phyloP scores from a whole-genome alignment of 2,329 filamentous ascomycete genomes.

The Claviceps pusilla region DNA sequence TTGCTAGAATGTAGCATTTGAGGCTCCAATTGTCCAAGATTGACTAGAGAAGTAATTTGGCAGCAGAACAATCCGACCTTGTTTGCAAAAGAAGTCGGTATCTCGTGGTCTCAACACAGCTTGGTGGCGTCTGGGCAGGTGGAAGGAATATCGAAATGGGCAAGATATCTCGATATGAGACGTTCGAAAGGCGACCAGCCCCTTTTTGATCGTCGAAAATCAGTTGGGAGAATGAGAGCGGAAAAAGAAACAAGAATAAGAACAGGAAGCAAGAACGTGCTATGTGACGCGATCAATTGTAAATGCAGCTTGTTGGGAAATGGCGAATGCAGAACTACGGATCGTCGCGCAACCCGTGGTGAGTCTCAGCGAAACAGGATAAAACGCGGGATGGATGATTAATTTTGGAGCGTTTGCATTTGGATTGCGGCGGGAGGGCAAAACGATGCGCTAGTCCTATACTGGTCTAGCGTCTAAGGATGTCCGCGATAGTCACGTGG shows the following conservation, averaged over 20 bases:
- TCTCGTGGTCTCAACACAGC: background rate
- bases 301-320: background rate
- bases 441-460: background rate
- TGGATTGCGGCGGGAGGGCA: background rate
- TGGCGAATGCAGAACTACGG: background rate
- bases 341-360: background rate
- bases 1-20: background rate
- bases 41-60: no score
- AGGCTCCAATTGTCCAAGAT: background rate
- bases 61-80: background rate
- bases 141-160: background rate
- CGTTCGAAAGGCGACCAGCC: background rate
- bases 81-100: background rate
- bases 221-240: background rate
- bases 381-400: background rate
- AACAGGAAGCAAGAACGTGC: background rate
- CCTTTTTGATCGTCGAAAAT: background rate
- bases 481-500: slow-evolving; percentile 9
- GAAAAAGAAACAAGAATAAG: background rate
- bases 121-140: background rate
- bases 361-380: background rate
- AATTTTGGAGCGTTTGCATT: background rate
- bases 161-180: background rate
- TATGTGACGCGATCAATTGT: background rate
- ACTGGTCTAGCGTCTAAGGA: background rate